Percentiles rank a stretch among this genome's conserved stretches.
phyloP scores from a whole-genome alignment of 495 filamentous ascomycete species.

The Sphaerosporella brunnea region DNA sequence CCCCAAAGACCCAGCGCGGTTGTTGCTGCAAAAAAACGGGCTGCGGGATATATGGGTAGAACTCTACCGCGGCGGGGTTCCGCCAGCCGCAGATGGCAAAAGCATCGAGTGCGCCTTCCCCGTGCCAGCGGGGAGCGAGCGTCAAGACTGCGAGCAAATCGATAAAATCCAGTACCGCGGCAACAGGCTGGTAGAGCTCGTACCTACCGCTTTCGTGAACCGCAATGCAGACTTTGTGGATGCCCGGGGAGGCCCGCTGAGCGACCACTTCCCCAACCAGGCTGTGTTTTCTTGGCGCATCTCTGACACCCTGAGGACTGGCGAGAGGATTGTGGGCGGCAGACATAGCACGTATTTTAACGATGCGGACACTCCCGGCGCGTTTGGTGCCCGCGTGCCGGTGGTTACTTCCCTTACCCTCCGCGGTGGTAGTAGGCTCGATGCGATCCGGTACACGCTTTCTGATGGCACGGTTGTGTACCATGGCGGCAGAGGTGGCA shows the following conservation, averaged over 20 bases:
- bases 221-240: slow-evolving; percentile 7
- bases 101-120: slow-evolving; percentile 11
- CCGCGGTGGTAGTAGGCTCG: slow-evolving; percentile 34
- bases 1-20: slow-evolving; percentile 3
- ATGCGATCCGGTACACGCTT: slow-evolving; percentile 34
- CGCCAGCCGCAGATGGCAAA: not conserved
- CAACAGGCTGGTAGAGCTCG: not conserved
- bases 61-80: slow-evolving; percentile 5
- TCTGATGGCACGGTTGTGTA: slow-evolving; percentile 30
- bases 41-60: slow-evolving; percentile 8
- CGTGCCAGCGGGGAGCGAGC: not conserved
- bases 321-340: slow-evolving; percentile 28
- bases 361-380: slow-evolving; percentile 27
- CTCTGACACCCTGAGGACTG: slow-evolving; percentile 12
- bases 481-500: slow-evolving; percentile 40
- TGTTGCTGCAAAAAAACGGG: slow-evolving; percentile 1
- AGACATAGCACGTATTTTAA: slow-evolving; percentile 36
- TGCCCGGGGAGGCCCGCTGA: slow-evolving; percentile 32
- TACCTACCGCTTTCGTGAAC: slow-evolving; percentile 7
- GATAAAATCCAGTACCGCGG: slow-evolving; percentile 9
- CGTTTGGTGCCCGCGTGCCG: slow-evolving; percentile 17
- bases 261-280: slow-evolving; percentile 43
- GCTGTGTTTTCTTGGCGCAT: slow-evolving; percentile 39
- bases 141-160: slow-evolving; percentile 8
- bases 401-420: slow-evolving; percentile 30